These are phyloP conservation scores for Microcos paniculata DNA, from an alignment of 345 rosid species.

Conservation along the genomic window DNA sequence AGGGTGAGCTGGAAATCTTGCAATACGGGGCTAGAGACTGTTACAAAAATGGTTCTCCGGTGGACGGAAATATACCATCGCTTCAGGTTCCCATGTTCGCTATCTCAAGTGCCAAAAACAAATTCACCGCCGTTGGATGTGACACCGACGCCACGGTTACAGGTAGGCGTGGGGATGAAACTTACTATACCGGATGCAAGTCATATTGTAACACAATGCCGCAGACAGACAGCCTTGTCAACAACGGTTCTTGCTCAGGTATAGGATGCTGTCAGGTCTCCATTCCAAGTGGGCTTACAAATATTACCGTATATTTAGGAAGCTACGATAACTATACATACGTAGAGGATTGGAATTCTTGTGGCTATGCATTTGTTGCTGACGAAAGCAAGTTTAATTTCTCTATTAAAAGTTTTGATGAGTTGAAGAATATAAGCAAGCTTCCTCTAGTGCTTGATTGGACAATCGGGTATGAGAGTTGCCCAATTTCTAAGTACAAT, in stretches of 20 bases:
- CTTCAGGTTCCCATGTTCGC: neutral
- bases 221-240: too few relatives aligned
- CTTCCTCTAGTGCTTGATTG: constrained; percentile 29
- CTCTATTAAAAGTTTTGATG: constrained; percentile 1
- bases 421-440: too few relatives aligned
- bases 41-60: too few relatives aligned
- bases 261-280: constrained; percentile 16
- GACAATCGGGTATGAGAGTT: constrained; percentile 14
- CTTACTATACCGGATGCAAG: too few relatives aligned
- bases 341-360: constrained; percentile 16
- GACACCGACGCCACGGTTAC: constrained; percentile 10
- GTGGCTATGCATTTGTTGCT: constrained; percentile 32
- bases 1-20: too few relatives aligned
- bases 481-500: neutral
- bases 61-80: too few relatives aligned
- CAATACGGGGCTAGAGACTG: too few relatives aligned
- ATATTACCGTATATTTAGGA: rapidly evolving
- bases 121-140: constrained; percentile 29
- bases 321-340: neutral
- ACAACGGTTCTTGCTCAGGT: too few relatives aligned
- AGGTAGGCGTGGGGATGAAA: neutral
- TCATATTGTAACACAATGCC: too few relatives aligned
- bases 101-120: neutral
- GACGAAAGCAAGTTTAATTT: constrained; percentile 9
- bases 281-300: neutral